Evolutionary conservation across 2,329 filamentous ascomycete species (phyloP).

Genomic region (Fusarium chaquense): DNA sequence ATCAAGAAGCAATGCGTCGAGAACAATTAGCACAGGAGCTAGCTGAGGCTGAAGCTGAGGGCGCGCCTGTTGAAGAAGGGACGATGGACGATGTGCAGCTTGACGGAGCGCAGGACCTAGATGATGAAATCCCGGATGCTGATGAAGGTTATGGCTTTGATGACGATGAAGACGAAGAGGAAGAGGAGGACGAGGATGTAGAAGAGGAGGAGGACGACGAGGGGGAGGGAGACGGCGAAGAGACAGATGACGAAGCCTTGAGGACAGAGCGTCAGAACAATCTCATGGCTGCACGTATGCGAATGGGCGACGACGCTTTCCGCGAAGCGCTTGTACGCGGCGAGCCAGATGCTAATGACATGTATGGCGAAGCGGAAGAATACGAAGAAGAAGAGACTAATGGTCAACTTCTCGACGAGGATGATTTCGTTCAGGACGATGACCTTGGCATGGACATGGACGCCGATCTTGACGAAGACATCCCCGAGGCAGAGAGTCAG

Average conservation of each 20-base stretch:
- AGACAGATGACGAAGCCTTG: conserved; percentile 55
- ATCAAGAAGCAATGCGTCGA: conserved; percentile 77
- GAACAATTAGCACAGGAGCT: conserved; percentile 80
- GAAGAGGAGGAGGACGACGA: conserved; percentile 59
- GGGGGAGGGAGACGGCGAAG: conserved; percentile 55
- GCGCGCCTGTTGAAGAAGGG: conserved; percentile 58
- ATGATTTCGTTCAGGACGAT: conserved; percentile 63
- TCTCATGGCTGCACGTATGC: conserved; percentile 63
- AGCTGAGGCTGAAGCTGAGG: conserved; percentile 70
- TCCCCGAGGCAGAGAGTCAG: conserved; percentile 72
- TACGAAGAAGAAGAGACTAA: conserved; percentile 67
- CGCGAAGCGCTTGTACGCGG: conserved; percentile 68
- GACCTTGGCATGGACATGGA: conserved; percentile 64
- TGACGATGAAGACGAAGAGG: conserved; percentile 57
- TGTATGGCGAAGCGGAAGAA: conserved; percentile 67
- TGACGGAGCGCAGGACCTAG: conserved; percentile 70
- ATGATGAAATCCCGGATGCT: conserved; percentile 79
- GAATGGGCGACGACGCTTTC: conserved; percentile 71
- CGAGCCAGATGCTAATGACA: conserved; percentile 60
- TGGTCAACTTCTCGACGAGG: conserved; percentile 72
- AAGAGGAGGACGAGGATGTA: conserved; percentile 59
- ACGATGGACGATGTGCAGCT: conserved; percentile 69
- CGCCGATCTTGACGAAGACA: conserved; percentile 77
- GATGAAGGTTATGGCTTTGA: conserved; percentile 66
- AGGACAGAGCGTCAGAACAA: conserved; percentile 61